These are phyloP conservation scores for Rhizopus microsporus DNA, from an alignment of 371 early-diverging fungal species.

Conservation along the genomic window DNA sequence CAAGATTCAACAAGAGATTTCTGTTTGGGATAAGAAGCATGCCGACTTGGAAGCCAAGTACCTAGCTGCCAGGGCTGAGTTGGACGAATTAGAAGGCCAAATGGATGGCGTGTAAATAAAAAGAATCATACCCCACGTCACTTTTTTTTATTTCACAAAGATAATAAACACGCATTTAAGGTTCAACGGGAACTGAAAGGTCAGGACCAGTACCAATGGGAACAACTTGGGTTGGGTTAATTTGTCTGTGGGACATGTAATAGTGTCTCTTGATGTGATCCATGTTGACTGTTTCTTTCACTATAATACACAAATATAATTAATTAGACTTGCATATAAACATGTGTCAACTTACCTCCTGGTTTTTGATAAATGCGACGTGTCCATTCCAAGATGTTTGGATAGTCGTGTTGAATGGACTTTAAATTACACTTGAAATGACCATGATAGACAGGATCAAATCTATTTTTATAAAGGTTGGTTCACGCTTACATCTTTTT, in stretches of 20 bases:
- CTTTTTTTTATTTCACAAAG: not conserved
- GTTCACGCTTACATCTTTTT: not conserved
- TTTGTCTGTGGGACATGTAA: conserved; percentile 85
- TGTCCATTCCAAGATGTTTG: conserved; percentile 84
- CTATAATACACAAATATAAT: conserved; percentile 17
- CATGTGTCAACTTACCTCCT: conserved; percentile 41
- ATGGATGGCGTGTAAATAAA: conserved; percentile 42
- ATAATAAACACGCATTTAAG: conserved; percentile 7
- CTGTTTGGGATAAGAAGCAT: conserved; percentile 37
- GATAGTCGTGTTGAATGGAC: conserved; percentile 84
- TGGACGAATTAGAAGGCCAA: conserved; percentile 46
- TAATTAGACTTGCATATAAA: not conserved
- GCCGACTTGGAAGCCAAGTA: conserved; percentile 38
- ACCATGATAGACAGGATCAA: conserved; percentile 86
- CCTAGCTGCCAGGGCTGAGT: conserved; percentile 37
- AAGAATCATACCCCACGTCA: not conserved
- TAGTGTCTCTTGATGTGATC: conserved; percentile 95
- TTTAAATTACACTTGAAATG: conserved; percentile 93
- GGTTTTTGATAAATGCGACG: conserved; percentile 82
- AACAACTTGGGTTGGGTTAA: conserved; percentile 91
- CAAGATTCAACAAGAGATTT: conserved; percentile 31
- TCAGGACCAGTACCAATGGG: conserved; percentile 86
- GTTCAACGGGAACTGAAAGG: conserved; percentile 41
- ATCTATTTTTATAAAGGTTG: conserved; percentile 32
- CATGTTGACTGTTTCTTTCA: conserved; percentile 84